Conservation (phyloP, 1,284 basidiomycete species). For the Phylloboletellus chloephorus region DNA sequence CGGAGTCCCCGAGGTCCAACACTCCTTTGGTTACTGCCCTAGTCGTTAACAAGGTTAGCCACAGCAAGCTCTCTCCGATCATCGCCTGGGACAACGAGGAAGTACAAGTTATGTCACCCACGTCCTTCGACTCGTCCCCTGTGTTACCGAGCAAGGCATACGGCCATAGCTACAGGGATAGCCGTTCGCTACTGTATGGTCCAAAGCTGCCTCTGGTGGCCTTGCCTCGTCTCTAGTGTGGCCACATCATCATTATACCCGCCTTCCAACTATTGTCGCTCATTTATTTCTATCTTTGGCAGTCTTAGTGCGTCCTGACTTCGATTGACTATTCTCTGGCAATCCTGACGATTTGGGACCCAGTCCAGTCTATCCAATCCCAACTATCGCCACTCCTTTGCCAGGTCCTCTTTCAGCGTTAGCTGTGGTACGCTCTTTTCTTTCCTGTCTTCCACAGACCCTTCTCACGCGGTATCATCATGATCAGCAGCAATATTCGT, state of each 20-base stretch:
- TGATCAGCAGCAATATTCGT: no score
- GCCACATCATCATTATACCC: not conserved
- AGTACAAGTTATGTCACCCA: not conserved
- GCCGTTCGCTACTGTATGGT: not conserved
- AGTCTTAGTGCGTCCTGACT: conserved; percentile 5
- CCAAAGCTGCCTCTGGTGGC: conserved; percentile 3
- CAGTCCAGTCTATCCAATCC: conserved; percentile 6
- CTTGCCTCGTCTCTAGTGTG: conserved; percentile 11
- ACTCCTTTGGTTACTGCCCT: not conserved
- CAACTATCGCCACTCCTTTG: conserved; percentile 20
- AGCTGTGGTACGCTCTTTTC: not conserved
- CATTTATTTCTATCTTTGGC: conserved; percentile 6
- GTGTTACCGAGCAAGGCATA: conserved; percentile 7
- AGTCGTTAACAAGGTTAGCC: not conserved
- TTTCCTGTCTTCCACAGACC: not conserved
- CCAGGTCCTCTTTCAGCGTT: not conserved
- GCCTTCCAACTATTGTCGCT: conserved; percentile 20
- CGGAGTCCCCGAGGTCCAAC: not conserved
- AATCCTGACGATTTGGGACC: not conserved
- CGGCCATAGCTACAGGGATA: conserved; percentile 1
- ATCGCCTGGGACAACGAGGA: not conserved
- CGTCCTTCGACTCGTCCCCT: conserved; percentile 1
- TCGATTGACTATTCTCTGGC: not conserved
- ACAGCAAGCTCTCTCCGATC: not conserved
- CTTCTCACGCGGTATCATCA: not conserved